A percentile compares a stretch with the other conserved stretches of the same genome.
phyloP scores from a whole-genome alignment of 164 flowering plant genomes.

The Kalanchoe fedtschenkoi region DNA sequence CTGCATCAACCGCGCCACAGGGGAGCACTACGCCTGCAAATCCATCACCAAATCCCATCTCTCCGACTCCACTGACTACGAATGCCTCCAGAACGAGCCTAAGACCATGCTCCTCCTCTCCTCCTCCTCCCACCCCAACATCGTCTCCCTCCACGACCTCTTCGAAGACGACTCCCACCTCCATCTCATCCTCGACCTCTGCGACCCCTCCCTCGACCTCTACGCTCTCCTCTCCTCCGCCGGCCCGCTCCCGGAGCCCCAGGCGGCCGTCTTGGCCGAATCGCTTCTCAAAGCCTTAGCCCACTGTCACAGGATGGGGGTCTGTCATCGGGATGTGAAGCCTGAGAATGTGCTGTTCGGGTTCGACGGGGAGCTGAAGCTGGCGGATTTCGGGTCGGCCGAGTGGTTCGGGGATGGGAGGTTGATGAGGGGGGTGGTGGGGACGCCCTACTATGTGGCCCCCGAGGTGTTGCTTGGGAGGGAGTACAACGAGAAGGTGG shows the following conservation, averaged over 20 bases:
- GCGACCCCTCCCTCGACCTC: slow-evolving; percentile 28
- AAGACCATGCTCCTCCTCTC: slow-evolving; percentile 37
- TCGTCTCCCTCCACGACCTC: slow-evolving; percentile 25
- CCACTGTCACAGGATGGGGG: slow-evolving; percentile 58
- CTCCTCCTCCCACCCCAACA: slow-evolving; percentile 27
- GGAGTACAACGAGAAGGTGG: slow-evolving; percentile 69
- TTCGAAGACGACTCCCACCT: slow-evolving; percentile 44
- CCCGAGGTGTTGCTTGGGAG: slow-evolving; percentile 64
- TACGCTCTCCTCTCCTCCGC: slow-evolving; percentile 22
- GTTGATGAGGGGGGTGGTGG: slow-evolving; percentile 52
- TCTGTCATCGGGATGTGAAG: slow-evolving; percentile 71
- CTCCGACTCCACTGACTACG: slow-evolving; percentile 37
- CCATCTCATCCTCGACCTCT: slow-evolving; percentile 47
- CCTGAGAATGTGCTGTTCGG: slow-evolving; percentile 76
- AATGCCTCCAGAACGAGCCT: slow-evolving; percentile 49
- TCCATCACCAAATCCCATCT: slow-evolving; percentile 48
- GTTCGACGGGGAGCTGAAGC: slow-evolving; percentile 26
- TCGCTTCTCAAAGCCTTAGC: slow-evolving; percentile 50
- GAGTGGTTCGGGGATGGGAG: slow-evolving; percentile 26
- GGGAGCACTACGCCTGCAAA: slow-evolving; percentile 50
- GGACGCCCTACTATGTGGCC: slow-evolving; percentile 88
- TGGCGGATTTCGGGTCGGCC: slow-evolving; percentile 81
- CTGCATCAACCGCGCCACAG: slow-evolving; percentile 30
- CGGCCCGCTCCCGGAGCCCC: slow-evolving; percentile 29
- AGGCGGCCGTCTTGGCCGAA: slow-evolving; percentile 25